phyloP scores from a whole-genome alignment of 2,329 filamentous ascomycete genomes.

The Xylariaceae sp. region DNA sequence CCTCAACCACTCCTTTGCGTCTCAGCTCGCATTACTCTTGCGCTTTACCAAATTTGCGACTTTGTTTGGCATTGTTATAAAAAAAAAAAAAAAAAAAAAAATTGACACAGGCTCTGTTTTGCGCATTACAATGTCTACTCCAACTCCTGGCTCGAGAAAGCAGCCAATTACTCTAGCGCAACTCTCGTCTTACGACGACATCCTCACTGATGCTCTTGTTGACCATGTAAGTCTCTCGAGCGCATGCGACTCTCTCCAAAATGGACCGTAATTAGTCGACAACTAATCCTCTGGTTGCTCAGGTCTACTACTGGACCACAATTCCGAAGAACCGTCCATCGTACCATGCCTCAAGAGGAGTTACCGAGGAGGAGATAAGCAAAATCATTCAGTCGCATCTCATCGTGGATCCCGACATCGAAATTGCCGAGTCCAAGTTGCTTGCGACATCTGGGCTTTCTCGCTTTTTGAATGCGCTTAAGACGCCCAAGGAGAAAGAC shows the following conservation, averaged over 20 bases:
- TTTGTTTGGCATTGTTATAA: too few relatives aligned
- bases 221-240: conserved; percentile 71
- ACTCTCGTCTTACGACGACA: conserved; percentile 89
- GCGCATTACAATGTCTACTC: conserved; percentile 34
- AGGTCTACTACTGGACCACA: conserved; percentile 95
- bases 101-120: too few relatives aligned
- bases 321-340: conserved; percentile 91
- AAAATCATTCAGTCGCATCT: conserved; percentile 62
- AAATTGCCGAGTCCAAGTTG: conserved; percentile 67
- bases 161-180: conserved; percentile 80
- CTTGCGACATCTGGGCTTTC: conserved; percentile 69
- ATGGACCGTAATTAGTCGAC: conserved; percentile 3
- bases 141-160: conserved; percentile 47
- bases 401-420: conserved; percentile 68
- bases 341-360: conserved; percentile 77
- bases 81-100: too few relatives aligned
- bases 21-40: too few relatives aligned
- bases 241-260: conserved; percentile 2
- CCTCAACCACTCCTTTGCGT: conserved; percentile 11
- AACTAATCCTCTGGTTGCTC: conserved; percentile 20
- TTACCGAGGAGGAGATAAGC: conserved; percentile 61
- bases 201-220: conserved; percentile 89
- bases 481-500: conserved; percentile 73
- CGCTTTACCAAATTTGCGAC: too few relatives aligned
- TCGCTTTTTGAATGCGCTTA: conserved; percentile 65